Conservation (phyloP, 2,329 filamentous ascomycete genomes). For the Stagonosporopsis chrysanthemi region DNA sequence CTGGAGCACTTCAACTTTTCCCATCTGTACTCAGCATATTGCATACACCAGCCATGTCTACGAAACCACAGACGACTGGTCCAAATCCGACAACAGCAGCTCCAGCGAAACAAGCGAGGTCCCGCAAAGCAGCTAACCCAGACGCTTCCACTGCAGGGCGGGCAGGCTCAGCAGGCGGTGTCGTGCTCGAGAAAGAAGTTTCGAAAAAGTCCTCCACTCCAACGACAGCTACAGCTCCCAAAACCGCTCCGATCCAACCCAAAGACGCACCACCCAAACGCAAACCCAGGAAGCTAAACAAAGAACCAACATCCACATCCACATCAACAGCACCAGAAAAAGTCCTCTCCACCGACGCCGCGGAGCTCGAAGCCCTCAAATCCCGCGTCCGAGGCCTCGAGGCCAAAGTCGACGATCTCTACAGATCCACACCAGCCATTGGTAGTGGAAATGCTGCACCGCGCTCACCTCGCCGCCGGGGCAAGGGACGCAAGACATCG, state of each 20-base stretch:
- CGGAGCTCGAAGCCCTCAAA: slow-evolving; percentile 47
- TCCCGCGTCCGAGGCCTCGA: slow-evolving; percentile 46
- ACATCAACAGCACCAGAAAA: not conserved
- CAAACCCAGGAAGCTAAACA: slow-evolving; percentile 46
- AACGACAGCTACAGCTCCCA: not conserved
- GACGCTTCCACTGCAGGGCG: slow-evolving; percentile 19
- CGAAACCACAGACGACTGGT: slow-evolving; percentile 37
- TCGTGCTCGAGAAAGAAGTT: slow-evolving; percentile 33
- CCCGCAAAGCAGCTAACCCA: slow-evolving; percentile 30
- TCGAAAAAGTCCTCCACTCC: slow-evolving; percentile 11
- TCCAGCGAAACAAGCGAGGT: slow-evolving; percentile 30
- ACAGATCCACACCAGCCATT: slow-evolving; percentile 22
- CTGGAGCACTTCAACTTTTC: not conserved
- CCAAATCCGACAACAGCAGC: slow-evolving; percentile 29
- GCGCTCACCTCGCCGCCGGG: slow-evolving; percentile 43
- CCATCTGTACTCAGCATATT: not conserved
- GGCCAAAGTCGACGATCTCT: slow-evolving; percentile 48
- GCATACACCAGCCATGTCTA: slow-evolving; percentile 29
- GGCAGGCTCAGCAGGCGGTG: slow-evolving; percentile 41
- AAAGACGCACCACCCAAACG: slow-evolving; percentile 24
- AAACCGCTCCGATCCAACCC: not conserved
- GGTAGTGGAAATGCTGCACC: slow-evolving; percentile 6
- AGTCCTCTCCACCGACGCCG: slow-evolving; percentile 14
- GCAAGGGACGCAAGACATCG: slow-evolving; percentile 40
- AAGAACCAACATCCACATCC: slow-evolving; percentile 31